Evolutionary conservation across 768 basidiomycete genomes (phyloP).

Genomic region (Xerocomus potaroensis): DNA sequence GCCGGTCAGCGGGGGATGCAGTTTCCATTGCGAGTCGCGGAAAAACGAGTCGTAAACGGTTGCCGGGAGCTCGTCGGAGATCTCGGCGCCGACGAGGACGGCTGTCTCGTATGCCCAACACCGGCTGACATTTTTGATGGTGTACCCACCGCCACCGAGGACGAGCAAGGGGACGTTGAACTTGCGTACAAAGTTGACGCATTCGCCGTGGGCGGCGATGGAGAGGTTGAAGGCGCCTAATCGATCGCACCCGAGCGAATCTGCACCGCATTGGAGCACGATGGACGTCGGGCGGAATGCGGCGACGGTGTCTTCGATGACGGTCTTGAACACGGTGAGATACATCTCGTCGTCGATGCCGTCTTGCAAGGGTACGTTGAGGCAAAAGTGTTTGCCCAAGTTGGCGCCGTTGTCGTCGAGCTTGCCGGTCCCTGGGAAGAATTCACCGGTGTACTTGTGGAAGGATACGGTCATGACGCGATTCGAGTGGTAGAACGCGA

Average conservation of each 20-base stretch:
- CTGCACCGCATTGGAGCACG: conserved; percentile 96
- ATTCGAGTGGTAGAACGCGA: conserved; percentile 96
- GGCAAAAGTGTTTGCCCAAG: conserved; percentile 89
- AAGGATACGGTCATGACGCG: conserved; percentile 99
- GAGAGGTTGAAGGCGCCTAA: conserved; percentile 97
- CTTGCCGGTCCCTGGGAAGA: conserved; percentile 97
- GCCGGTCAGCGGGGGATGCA: conserved; percentile 89
- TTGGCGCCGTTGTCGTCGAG: conserved; percentile 87
- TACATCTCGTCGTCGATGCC: conserved; percentile 99
- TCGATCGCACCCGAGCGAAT: conserved; percentile 91
- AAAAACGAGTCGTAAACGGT: conserved; percentile 95
- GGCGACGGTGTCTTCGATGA: conserved; percentile 90
- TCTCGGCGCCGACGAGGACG: conserved; percentile 75
- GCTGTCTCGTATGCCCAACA: conserved; percentile 99
- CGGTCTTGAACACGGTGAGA: conserved; percentile 89
- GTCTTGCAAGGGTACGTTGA: conserved; percentile 94
- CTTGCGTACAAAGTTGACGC: conserved; percentile 92
- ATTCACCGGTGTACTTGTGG: conserved; percentile 98
- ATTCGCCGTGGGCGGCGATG: conserved; percentile 97
- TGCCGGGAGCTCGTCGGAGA: conserved; percentile 83
- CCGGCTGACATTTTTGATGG: conserved; percentile 94
- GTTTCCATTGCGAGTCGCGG: conserved; percentile 83
- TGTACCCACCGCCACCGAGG: conserved; percentile 94
- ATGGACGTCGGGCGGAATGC: conserved; percentile 87
- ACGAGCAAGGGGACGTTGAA: conserved; percentile 90